These are phyloP conservation scores for Geosmithia morbida DNA, from an alignment of 2,329 filamentous ascomycete species.

Conservation along the genomic window DNA sequence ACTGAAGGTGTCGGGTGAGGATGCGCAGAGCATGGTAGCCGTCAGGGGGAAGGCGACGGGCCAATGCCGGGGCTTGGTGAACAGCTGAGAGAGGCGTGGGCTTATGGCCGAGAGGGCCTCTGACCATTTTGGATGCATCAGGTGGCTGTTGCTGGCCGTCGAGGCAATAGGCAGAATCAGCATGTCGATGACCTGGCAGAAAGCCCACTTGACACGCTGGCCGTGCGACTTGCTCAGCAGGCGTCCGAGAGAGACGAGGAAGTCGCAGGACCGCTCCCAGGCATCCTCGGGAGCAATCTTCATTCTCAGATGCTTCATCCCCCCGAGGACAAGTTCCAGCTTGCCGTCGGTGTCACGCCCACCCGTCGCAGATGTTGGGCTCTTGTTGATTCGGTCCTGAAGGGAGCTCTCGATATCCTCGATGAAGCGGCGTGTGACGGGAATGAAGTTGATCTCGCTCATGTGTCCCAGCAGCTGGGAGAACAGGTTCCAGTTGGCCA, in stretches of 20 bases:
- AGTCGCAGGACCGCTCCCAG: constrained; percentile 82
- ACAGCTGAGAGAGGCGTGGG: constrained; percentile 67
- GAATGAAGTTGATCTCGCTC: constrained; percentile 82
- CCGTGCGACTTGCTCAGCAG: constrained; percentile 80
- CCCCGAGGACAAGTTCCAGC: constrained; percentile 74
- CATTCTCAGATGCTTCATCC: constrained; percentile 81
- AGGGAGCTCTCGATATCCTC: constrained; percentile 67
- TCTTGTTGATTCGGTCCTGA: constrained; percentile 60
- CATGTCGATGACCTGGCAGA: constrained; percentile 82
- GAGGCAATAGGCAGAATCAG: constrained; percentile 78
- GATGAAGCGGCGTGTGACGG: constrained; percentile 71
- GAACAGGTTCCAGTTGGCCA: constrained; percentile 94
- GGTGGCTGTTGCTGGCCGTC: constrained; percentile 58
- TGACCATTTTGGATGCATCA: constrained; percentile 73
- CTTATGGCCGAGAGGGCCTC: constrained; percentile 70
- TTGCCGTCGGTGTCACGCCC: constrained; percentile 62
- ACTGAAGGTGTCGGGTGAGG: constrained; percentile 68
- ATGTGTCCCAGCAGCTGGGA: constrained; percentile 88
- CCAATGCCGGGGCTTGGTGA: constrained; percentile 90
- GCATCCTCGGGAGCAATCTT: constrained; percentile 56
- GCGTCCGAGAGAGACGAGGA: constrained; percentile 66
- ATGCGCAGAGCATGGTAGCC: constrained; percentile 75
- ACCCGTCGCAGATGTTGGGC: constrained; percentile 31
- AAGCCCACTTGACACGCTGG: constrained; percentile 80
- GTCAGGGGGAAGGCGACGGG: constrained; percentile 75